Percentiles rank a stretch among this genome's conserved stretches.
Evolutionary conservation across 2,329 filamentous ascomycete genomes (phyloP).

Genomic region (Aspergillus sp.): DNA sequence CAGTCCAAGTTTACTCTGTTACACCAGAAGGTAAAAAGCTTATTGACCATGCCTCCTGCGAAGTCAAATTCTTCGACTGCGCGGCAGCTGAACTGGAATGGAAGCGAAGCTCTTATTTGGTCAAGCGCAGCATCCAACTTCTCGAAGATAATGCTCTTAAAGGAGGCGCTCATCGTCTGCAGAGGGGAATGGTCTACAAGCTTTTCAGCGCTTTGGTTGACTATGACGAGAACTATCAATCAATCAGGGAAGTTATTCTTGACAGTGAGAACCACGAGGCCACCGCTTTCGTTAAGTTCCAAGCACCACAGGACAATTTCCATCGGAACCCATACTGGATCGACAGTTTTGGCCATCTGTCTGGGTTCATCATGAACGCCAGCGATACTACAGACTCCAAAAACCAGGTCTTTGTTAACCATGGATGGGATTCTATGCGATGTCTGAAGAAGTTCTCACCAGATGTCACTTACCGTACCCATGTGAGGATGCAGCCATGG

Average conservation of each 20-base stretch:
- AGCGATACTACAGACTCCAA: conserved; percentile 61
- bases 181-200: conserved; percentile 77
- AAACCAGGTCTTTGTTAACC: conserved; percentile 62
- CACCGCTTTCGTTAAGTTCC: conserved; percentile 55
- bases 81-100: conserved; percentile 25
- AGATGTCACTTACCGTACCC: conserved; percentile 57
- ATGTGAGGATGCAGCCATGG: conserved; percentile 60
- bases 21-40: conserved; percentile 38
- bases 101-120: conserved; percentile 50
- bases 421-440: conserved; percentile 62
- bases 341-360: conserved; percentile 58
- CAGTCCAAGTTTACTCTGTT: conserved; percentile 38
- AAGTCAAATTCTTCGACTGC: conserved; percentile 34
- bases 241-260: conserved; percentile 60
- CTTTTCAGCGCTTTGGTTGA: conserved; percentile 61
- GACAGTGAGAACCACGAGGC: conserved; percentile 58
- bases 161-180: conserved; percentile 70
- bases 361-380: conserved; percentile 62
- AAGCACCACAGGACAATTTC: conserved; percentile 57
- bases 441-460: conserved; percentile 53
- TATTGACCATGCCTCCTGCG: conserved; percentile 37
- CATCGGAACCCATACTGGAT: conserved; percentile 62
- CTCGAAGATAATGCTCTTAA: conserved; percentile 61
- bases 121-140: conserved; percentile 62
- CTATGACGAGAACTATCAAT: conserved; percentile 58